Evolutionary conservation across 495 filamentous ascomycete species (phyloP), one percentile per base, ranked within the genome.

Genomic region (Entonaema liquescens): DNA sequence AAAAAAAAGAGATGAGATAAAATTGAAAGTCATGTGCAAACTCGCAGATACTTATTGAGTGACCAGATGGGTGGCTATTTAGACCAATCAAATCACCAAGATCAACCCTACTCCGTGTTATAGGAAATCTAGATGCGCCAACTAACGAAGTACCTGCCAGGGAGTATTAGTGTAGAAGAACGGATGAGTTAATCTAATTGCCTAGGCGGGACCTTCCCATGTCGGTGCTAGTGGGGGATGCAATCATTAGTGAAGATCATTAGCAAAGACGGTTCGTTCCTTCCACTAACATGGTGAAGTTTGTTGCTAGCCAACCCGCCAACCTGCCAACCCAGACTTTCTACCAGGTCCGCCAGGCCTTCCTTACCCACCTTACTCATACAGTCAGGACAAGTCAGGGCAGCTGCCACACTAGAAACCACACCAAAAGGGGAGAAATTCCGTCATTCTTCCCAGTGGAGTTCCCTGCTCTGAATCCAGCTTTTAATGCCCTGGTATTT

Each of bases 391-490:
- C 31, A 33, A 33, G 6, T 33, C n/a, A 9, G 31, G 31, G 11
- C 31, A 33, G 31, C 31, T 33, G 31, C 31, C 31, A 33, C 31
- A 33, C 31, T 9, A 33, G 11, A 9, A 33, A 33, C 47, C 70
- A 47, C 64, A 72, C 56, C 50, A 53, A 67, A 72, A 65, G 47
- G 47, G 54, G 56, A 59, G 61, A 60, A 65, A 69, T 73, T 65
- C 61, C 70, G 65, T 69, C 65, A 69, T 73, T 73, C 65, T 69
- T 69, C 31, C 58, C 42, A 15, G 70, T 66, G 65, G 61, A 62
- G 70, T 67, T n/a, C n/a, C 44, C 19, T 59, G 50, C 26, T 63
- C 55, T n/a, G n/a, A 68, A 52, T 59, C 42, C 59, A 62, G 59
- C 31, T 35, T 49, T 62, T 36, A 49, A 49, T 52, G 42, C 38